Base-by-base conservation (phyloP, 208 protist species). In the Wallacemonas rigidus region DNA sequence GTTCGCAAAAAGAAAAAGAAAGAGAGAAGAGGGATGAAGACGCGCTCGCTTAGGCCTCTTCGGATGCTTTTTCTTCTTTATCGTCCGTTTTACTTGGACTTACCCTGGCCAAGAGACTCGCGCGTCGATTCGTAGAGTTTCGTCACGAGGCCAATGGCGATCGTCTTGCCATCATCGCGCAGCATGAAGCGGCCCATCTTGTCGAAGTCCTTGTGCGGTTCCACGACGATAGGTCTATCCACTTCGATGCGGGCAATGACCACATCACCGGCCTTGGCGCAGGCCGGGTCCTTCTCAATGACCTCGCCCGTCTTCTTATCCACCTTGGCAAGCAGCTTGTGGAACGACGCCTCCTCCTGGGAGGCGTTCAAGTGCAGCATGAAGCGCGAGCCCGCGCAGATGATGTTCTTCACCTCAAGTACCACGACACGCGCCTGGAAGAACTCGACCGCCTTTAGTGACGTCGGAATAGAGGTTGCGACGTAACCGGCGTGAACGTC, bases 171-270 rank as follows among this genome's bases (percentile, higher is more conserved):
- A 44, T 98, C 95, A 44, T 99, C 97, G 71, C 98, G 94, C 43
- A 99, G 74, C 76, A 97, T 99, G 85, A 99, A 99, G 70, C 98
- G 95, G 36, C 97, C 96, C 47, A 99, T 79, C 78, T 98, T 97
- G 65, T 97, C 95, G 78, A 97, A 98, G 15, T 92, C 88, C 79
- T 98, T 93, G 85, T 97, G 98, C 36, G 83, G 58, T 75, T 98
- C 97, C 11, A 98, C 44, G 54, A 97, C 96, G n/a, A 99, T 68
- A 2, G 95, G 70, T 64, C 87, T 73, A n/a, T 80, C 60, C 12
- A 95, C 67, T 77, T 97, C 86, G 39, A 99, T 89, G 51, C 96
- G 95, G 35, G 81, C 95, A 61, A 98, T 92, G 53, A 97, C 89
- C 43, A 90, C 87, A 56, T 98, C 89, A 41, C 94, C 96, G n/a